Base-by-base conservation (phyloP, 1,139 yeast genomes). In the Sugiyamaella japonica region DNA sequence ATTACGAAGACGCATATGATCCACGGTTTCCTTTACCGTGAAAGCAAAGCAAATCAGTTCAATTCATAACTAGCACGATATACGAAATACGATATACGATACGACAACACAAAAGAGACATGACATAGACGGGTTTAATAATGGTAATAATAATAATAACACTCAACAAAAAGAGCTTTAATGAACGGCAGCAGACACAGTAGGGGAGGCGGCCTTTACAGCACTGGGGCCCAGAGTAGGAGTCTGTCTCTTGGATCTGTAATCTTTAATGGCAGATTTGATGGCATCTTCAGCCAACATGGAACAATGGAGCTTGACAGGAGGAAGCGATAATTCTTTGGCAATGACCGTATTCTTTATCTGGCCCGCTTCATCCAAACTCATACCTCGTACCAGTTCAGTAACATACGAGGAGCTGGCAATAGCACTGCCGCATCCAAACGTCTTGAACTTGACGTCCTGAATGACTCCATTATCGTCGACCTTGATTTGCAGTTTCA, bases 221-320 rank as follows among this genome's bases (percentile, higher is more conserved):
- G 68, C 70, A 40, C 67, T 70, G 3, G 74, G 73, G 9, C 75
- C 75, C 25, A 71, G 60, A 10, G 75, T 72, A 20, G 74, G 73
- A 25, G 61, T 50, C 61, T 61, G 61, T 54, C 73, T 65, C 85
- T 93, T 93, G 53, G 90, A 73, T 73, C 83, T 83, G 79, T 91
- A 93, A 72, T 93, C 99, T 76, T 89, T 90, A 66, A 93, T 93
- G 17, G 99, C 99, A 52, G 93, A 85, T 79, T 93, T 91, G 72
- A 93, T 93, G 56, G 99, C 98, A 69, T 93, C 99, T 74, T 93
- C 99, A 12, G 99, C 99, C 70, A 93, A 80, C 99, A 93, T 93
- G 15, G 97, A 89, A 73, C 99, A 93, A 72, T 93, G 99, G 66
- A 93, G 80, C 73, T 93, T 93, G 57, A 93, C 99, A 1, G 99